Conservation (phyloP, 2,329 filamentous ascomycete species). For the Dothidotthia symphoricarpi region DNA sequence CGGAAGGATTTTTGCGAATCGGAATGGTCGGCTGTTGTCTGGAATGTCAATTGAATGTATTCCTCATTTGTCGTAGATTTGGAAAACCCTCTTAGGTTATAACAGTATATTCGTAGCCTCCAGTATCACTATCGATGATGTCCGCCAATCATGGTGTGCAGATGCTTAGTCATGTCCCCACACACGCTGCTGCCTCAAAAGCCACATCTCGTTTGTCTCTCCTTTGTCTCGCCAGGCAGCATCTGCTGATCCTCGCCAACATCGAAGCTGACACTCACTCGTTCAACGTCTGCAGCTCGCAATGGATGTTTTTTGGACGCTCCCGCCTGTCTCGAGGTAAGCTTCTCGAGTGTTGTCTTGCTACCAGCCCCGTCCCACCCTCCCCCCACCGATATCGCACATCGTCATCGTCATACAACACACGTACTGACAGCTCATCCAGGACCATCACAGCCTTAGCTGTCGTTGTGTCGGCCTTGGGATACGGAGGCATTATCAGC, state of each 20-base stretch:
- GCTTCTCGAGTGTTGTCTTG: too few relatives aligned
- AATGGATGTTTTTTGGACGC: slow-evolving; percentile 64
- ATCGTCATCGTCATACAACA: slow-evolving; percentile 6
- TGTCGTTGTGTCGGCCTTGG: slow-evolving; percentile 61
- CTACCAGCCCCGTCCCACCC: too few relatives aligned
- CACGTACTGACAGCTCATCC: slow-evolving; percentile 51
- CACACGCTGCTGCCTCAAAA: slow-evolving; percentile 11
- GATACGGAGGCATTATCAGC: slow-evolving; percentile 58
- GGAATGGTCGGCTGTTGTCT: too few relatives aligned
- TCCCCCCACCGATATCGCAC: background rate
- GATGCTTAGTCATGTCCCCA: slow-evolving; percentile 9
- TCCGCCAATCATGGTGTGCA: too few relatives aligned
- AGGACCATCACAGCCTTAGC: slow-evolving; percentile 68
- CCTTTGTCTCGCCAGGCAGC: slow-evolving; percentile 34
- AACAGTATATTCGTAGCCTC: too few relatives aligned
- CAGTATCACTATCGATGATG: too few relatives aligned
- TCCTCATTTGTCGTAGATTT: too few relatives aligned
- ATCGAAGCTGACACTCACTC: slow-evolving; percentile 19
- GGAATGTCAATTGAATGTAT: too few relatives aligned
- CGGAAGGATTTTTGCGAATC: too few relatives aligned
- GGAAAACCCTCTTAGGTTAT: too few relatives aligned
- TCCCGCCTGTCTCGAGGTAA: slow-evolving; percentile 67
- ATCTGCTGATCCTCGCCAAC: slow-evolving; percentile 32
- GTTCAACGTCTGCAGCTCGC: slow-evolving; percentile 18
- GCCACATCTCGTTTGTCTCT: slow-evolving; percentile 23